These are phyloP conservation scores for Yamadazyma mexicana DNA, from an alignment of 1,139 yeast genomes.

Conservation along the genomic window DNA sequence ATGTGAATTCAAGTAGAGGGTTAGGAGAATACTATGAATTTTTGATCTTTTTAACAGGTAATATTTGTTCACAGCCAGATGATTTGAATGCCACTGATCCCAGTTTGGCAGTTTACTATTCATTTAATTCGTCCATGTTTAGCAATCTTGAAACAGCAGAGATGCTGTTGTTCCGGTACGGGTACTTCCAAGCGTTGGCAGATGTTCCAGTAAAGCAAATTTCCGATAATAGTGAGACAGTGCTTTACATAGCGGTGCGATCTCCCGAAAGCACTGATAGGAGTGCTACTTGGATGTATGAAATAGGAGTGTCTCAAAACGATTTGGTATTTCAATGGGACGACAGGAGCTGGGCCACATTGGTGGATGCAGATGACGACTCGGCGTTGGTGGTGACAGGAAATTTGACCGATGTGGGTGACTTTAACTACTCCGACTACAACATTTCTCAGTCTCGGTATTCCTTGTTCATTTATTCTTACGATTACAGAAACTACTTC, in stretches of 20 bases:
- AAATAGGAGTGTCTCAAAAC: conserved; percentile 68
- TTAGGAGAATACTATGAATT: conserved; percentile 52
- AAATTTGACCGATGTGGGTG: conserved; percentile 39
- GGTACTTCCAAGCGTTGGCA: conserved; percentile 59
- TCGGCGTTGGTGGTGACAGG: conserved; percentile 71
- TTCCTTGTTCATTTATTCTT: conserved; percentile 48
- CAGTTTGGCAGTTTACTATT: conserved; percentile 49
- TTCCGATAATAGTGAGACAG: conserved; percentile 17
- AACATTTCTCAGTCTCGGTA: conserved; percentile 38
- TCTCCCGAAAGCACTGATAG: conserved; percentile 43
- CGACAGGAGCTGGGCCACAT: conserved; percentile 52
- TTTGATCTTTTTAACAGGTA: conserved; percentile 60
- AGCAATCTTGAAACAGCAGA: conserved; percentile 27
- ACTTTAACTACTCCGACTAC: conserved; percentile 17
- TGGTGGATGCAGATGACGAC: conserved; percentile 73
- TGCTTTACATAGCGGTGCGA: conserved; percentile 49
- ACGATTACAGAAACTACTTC: conserved; percentile 39
- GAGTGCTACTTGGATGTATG: conserved; percentile 55
- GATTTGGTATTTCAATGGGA: conserved; percentile 74
- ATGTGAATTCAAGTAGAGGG: conserved; percentile 46
- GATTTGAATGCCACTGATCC: conserved; percentile 26
- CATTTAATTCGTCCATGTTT: conserved; percentile 47
- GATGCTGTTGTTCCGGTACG: conserved; percentile 39
- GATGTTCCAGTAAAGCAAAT: conserved; percentile 30
- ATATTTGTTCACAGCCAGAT: conserved; percentile 53